phyloP scores from a whole-genome alignment of 805 yeast species.

The Saccharomycopsis microspora region DNA sequence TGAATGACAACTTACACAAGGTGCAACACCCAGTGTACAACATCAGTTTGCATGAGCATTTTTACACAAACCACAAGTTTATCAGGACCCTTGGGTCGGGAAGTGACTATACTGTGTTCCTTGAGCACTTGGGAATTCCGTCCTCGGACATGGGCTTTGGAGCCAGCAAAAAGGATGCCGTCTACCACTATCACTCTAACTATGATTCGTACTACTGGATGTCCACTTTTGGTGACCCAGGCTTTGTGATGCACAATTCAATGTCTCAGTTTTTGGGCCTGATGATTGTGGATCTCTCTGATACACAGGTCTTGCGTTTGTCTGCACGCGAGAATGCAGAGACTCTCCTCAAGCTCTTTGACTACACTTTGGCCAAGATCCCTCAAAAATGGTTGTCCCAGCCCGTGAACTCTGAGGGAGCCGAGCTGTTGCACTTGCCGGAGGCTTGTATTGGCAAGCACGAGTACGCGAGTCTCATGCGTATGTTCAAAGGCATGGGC shows the following conservation, averaged over 20 bases:
- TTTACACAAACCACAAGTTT: not conserved
- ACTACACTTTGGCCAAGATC: slow-evolving; percentile 24
- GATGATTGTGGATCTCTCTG: slow-evolving; percentile 35
- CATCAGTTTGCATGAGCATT: slow-evolving; percentile 14
- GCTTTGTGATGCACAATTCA: slow-evolving; percentile 44
- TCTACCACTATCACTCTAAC: slow-evolving; percentile 67
- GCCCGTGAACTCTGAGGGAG: not conserved
- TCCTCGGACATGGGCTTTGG: slow-evolving; percentile 49
- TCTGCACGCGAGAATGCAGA: slow-evolving; percentile 21
- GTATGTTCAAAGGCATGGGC: not conserved
- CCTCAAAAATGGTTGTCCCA: slow-evolving; percentile 28
- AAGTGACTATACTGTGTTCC: slow-evolving; percentile 52
- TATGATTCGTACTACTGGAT: slow-evolving; percentile 67
- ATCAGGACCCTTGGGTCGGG: slow-evolving; percentile 56
- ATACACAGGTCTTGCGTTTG: slow-evolving; percentile 34
- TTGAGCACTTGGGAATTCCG: slow-evolving; percentile 48
- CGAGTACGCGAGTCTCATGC: not conserved
- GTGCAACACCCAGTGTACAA: slow-evolving; percentile 25
- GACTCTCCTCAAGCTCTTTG: slow-evolving; percentile 32
- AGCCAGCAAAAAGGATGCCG: slow-evolving; percentile 33
- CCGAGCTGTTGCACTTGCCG: not conserved
- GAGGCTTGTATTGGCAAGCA: not conserved
- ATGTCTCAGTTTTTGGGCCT: slow-evolving; percentile 44
- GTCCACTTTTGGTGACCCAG: slow-evolving; percentile 49
- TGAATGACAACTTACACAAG: slow-evolving; percentile 31